phyloP scores from a whole-genome alignment of 768 basidiomycete genomes.

The Suillus fuscotomentosus region DNA sequence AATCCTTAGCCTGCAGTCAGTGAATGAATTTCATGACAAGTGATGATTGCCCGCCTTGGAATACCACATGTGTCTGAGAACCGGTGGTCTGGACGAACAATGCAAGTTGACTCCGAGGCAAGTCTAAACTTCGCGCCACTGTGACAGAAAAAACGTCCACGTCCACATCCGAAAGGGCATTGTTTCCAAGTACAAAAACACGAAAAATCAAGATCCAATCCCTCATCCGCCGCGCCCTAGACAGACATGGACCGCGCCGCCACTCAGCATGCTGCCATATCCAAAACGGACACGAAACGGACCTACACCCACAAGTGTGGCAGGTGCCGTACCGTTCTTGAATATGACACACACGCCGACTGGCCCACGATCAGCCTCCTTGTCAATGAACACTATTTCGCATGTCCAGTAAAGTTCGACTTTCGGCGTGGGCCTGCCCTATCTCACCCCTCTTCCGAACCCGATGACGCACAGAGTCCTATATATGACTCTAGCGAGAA shows the following conservation, averaged over 20 bases:
- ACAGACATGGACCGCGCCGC: conserved; percentile 13
- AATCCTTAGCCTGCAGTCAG: not conserved
- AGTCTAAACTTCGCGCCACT: not conserved
- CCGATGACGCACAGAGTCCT: not conserved
- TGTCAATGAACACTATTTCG: conserved; percentile 26
- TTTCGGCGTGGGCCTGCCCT: not conserved
- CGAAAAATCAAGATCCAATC: not conserved
- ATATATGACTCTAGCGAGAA: not conserved
- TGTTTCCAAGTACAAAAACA: not conserved
- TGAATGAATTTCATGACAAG: not conserved
- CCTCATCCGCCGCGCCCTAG: conserved; percentile 7
- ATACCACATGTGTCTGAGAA: not conserved
- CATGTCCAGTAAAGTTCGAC: conserved; percentile 15
- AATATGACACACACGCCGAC: conserved; percentile 24
- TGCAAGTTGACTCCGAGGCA: not conserved
- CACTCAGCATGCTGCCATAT: not conserved
- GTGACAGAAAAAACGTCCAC: not conserved
- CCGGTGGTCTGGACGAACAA: not conserved
- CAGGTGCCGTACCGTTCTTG: conserved; percentile 23
- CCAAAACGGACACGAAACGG: not conserved
- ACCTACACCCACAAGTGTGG: conserved; percentile 16
- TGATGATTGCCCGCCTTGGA: not conserved
- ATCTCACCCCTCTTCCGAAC: not conserved
- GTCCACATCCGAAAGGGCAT: not conserved
- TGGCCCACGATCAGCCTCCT: conserved; percentile 28